Evolutionary conservation across 306 rosid genomes (phyloP).

Genomic region (Malus sieversii): DNA sequence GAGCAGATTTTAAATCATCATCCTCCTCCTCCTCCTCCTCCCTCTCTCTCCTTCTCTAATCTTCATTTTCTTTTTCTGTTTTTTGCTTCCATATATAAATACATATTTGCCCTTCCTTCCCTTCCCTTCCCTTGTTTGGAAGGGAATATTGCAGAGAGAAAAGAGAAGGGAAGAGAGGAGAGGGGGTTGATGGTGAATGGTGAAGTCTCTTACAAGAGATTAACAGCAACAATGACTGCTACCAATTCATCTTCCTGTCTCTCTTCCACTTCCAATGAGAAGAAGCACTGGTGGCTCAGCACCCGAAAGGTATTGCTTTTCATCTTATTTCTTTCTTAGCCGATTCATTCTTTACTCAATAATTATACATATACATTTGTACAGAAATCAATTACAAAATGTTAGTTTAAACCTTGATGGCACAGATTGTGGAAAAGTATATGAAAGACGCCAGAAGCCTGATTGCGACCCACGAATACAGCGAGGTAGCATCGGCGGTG

Average conservation of each 20-base stretch:
- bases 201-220: conserved; percentile 13
- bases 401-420: neutral
- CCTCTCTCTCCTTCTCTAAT: neutral
- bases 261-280: conserved; percentile 37
- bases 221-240: conserved; percentile 39
- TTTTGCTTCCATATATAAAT: neutral
- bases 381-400: no score
- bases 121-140: neutral
- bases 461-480: conserved; percentile 61
- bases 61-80: neutral
- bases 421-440: conserved; percentile 72
- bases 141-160: neutral
- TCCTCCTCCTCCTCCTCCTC: neutral
- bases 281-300: conserved; percentile 95
- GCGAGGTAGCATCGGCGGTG: conserved; percentile 59
- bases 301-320: conserved; percentile 56
- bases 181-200: conserved; percentile 6
- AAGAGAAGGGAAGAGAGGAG: neutral
- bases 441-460: conserved; percentile 64
- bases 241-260: conserved; percentile 42
- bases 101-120: neutral
- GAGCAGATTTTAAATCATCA: conserved; percentile 25
- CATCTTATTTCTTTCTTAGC: neutral
- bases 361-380: no score
- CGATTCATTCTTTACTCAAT: neutral